Evolutionary conservation across 2,329 filamentous ascomycete species (phyloP), one percentile per base, ranked within the genome.

Genomic region (Cladosporium cucumerinum): DNA sequence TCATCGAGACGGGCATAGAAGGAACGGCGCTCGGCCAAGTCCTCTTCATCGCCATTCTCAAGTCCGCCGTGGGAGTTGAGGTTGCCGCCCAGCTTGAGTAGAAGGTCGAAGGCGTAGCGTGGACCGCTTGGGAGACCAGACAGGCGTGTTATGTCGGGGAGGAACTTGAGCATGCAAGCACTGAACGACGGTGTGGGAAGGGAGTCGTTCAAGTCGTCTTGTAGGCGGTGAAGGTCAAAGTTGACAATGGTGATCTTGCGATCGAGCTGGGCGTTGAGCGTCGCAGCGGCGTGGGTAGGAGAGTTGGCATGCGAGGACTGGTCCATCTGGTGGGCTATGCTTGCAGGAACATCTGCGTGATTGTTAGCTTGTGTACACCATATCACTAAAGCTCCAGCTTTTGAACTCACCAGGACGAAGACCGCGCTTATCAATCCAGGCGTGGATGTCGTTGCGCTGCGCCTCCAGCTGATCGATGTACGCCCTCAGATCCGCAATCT

Each of bases 181-280:
- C 80, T 80, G 73, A 85, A 84, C 69, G 82, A 82, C 5, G 82
- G 78, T 5, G 80, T 80, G 23, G 81, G 82, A 60, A 84, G 82
- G 61, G 80, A 81, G 71, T 84, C 81, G 74, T 84, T 84, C 69
- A 84, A 78, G 69, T 83, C 82, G 73, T 85, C 82, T 72, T 84
- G 82, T 55, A 85, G 78, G 60, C 82, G 81, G 76, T 85, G 82
- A 3, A 85, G 81, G 71, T 84, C 82, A 72, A 84, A 84, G 76
- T 85, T 84, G 63, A 85, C 82, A 63, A 85, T 84, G 43, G 82
- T 84, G 75, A 85, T 85, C 70, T 84, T 84, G 78, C 82, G 82
- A 73, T 85, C 82, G 66, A 85, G 81, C 71, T 85, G 82, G n/a
- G 81, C 82, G 71, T 84, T 84, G 67, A 85, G 79, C 1, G 82